Conservation (phyloP, 2,329 filamentous ascomycete genomes). For the Elsinoe necatrix region DNA sequence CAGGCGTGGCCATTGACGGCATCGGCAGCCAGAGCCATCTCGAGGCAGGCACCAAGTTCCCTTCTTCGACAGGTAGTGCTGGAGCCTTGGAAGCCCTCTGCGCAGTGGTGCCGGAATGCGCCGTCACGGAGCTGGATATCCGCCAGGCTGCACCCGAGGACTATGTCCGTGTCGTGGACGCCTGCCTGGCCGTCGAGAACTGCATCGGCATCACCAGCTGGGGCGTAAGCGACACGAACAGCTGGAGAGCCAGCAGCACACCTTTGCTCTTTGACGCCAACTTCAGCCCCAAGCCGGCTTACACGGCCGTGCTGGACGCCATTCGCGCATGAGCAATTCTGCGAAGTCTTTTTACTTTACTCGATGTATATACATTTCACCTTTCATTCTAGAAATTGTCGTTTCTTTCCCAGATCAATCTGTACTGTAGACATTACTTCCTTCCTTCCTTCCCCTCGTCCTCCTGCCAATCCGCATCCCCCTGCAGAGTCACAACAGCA, state of each 20-base stretch:
- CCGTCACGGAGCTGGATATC: constrained; percentile 63
- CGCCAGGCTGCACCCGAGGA: constrained; percentile 47
- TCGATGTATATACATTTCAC: not conserved
- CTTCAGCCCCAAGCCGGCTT: constrained; percentile 37
- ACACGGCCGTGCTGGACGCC: constrained; percentile 25
- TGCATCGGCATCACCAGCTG: constrained; percentile 62
- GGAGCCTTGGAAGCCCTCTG: constrained; percentile 48
- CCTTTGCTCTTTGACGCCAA: constrained; percentile 37
- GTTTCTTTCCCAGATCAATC: not conserved
- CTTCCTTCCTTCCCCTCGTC: not conserved
- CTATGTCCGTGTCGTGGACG: constrained; percentile 47
- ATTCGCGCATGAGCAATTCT: not conserved
- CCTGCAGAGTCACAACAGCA: not conserved
- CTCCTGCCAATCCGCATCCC: not conserved
- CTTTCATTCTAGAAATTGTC: not conserved
- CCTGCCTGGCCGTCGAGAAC: constrained; percentile 49
- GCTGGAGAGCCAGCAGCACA: constrained; percentile 32
- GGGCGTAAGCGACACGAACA: constrained; percentile 39
- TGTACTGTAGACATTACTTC: constrained; percentile 7
- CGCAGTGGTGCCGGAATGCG: constrained; percentile 45
- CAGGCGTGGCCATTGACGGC: constrained; percentile 57
- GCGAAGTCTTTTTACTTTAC: not conserved
- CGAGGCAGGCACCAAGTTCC: constrained; percentile 28
- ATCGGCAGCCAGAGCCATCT: constrained; percentile 55
- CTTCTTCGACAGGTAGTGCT: constrained; percentile 37